phyloP scores from a whole-genome alignment of 768 basidiomycete genomes.

The Gyrodon lividus region DNA sequence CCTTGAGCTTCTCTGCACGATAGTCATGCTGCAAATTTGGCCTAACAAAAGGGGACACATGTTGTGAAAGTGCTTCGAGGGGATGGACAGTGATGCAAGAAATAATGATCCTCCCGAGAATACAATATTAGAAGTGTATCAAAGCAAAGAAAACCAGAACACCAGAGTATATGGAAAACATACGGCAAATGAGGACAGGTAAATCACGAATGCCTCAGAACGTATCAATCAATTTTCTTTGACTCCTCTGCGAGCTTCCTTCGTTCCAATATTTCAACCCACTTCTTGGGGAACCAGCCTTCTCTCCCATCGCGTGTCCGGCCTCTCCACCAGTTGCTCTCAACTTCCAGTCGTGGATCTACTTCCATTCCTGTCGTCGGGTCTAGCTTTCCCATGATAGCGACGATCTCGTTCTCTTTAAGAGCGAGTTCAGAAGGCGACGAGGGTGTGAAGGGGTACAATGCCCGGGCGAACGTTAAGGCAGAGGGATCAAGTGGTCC shows the following conservation, averaged over 20 bases:
- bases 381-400: slow-evolving; percentile 80
- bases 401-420: slow-evolving; percentile 90
- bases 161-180: slow-evolving; percentile 1
- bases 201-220: neutral
- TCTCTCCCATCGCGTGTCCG: slow-evolving; percentile 87
- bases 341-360: slow-evolving; percentile 57
- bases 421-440: slow-evolving; percentile 78
- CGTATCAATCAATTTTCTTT: slow-evolving; percentile 40
- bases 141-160: neutral
- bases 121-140: no score
- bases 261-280: slow-evolving; percentile 72
- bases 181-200: neutral
- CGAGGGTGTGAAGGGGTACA: slow-evolving; percentile 74
- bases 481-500: slow-evolving; percentile 75
- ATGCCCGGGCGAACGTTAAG: slow-evolving; percentile 80
- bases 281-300: slow-evolving; percentile 94
- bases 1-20: no score
- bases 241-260: slow-evolving; percentile 34
- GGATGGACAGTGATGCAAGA: no score
- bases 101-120: no score
- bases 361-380: slow-evolving; percentile 66
- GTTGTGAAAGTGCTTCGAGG: no score
- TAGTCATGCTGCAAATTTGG: no score
- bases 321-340: slow-evolving; percentile 92
- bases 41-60: no score